Percentiles rank a stretch among this genome's conserved stretches.
phyloP scores from a whole-genome alignment of 305 asterid genomes.

The Fraxinus platypoda region DNA sequence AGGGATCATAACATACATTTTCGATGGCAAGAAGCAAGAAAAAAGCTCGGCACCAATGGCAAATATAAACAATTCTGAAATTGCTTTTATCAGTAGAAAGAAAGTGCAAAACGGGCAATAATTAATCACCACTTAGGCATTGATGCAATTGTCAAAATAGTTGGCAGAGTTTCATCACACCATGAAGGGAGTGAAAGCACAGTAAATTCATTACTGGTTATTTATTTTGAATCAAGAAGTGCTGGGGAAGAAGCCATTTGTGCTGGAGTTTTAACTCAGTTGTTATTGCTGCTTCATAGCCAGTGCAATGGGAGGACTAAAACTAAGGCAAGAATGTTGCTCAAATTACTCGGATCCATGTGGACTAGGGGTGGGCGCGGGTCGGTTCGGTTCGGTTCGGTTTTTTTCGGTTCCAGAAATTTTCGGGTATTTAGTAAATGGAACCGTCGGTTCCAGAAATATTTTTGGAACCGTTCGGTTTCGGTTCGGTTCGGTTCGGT shows the following conservation, averaged over 20 bases:
- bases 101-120: conserved; percentile 27
- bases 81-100: conserved; percentile 18
- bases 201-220: conserved; percentile 28
- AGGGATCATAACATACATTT: conserved; percentile 32
- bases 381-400: too few species aligned
- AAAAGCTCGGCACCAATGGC: conserved; percentile 33
- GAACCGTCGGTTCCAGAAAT: too few species aligned
- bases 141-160: conserved; percentile 47
- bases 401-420: too few species aligned
- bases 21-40: conserved; percentile 11
- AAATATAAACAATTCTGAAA: conserved; percentile 31
- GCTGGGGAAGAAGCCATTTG: conserved; percentile 44
- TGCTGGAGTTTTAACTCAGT: conserved; percentile 44
- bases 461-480: too few species aligned
- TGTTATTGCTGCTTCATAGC: conserved; percentile 55
- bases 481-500: too few species aligned
- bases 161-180: conserved; percentile 43
- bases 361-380: too few species aligned
- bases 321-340: conserved; percentile 45
- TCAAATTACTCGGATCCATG: conserved; percentile 42
- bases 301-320: conserved; percentile 50
- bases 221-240: conserved; percentile 35
- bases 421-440: too few species aligned
- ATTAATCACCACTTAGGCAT: conserved; percentile 32
- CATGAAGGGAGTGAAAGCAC: conserved; percentile 56